Percentiles rank a stretch among this genome's conserved stretches.
These are phyloP conservation scores for Endothia cerciana DNA, from an alignment of 2,329 filamentous ascomycete species.

Conservation along the genomic window DNA sequence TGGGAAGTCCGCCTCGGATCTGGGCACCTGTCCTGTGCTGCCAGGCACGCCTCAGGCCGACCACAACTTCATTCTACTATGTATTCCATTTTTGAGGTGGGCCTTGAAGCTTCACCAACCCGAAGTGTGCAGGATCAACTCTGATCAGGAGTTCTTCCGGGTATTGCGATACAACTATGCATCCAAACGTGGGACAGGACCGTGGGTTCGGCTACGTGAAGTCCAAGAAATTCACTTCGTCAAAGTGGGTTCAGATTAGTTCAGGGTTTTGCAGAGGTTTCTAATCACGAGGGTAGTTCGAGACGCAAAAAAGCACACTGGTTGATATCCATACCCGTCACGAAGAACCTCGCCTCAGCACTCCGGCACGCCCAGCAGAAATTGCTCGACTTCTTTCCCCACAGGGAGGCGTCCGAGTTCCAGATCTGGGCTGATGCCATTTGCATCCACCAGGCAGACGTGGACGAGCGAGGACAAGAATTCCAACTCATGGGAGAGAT, in stretches of 20 bases:
- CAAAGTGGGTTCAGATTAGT: neutral
- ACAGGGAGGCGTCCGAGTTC: neutral
- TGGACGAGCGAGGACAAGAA: neutral
- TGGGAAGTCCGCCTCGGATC: neutral
- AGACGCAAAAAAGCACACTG: conserved; percentile 16
- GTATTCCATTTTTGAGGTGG: conserved; percentile 30
- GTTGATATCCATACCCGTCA: conserved; percentile 16
- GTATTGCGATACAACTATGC: conserved; percentile 28
- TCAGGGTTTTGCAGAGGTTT: neutral
- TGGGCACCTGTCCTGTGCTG: conserved; percentile 2
- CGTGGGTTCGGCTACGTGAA: conserved; percentile 23
- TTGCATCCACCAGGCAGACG: neutral
- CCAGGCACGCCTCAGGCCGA: neutral
- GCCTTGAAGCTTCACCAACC: conserved; percentile 29
- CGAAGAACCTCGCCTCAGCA: neutral
- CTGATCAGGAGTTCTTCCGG: conserved; percentile 33
- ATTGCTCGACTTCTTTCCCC: neutral
- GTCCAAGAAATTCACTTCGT: conserved; percentile 17
- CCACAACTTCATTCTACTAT: conserved; percentile 31
- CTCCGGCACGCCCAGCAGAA: neutral
- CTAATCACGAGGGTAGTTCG: conserved; percentile 11
- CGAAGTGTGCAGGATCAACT: conserved; percentile 32
- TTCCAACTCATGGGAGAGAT: neutral
- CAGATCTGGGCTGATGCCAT: neutral
- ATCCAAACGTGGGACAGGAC: conserved; percentile 26